Evolutionary conservation across 352 stramenopile species (phyloP).

Genomic region (Pythium phragmiticola): DNA sequence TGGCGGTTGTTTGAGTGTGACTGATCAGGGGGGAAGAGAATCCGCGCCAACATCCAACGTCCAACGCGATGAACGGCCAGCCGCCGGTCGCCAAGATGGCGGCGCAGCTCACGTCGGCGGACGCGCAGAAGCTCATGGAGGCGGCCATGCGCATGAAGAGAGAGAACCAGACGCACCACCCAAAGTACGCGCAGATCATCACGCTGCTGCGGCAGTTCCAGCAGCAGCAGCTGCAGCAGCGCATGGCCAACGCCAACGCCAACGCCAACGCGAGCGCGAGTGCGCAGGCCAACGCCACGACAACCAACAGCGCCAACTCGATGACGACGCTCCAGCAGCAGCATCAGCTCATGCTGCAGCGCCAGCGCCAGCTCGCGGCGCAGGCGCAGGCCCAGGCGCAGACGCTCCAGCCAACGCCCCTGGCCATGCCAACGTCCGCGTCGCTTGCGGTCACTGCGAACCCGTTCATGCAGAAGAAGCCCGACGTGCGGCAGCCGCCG

Average conservation of each 20-base stretch:
- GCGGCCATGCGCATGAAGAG: slow-evolving; percentile 79
- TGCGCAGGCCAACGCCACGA: slow-evolving; percentile 7
- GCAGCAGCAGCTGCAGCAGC: slow-evolving; percentile 35
- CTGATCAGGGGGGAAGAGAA: slow-evolving; percentile 7
- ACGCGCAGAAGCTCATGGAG: slow-evolving; percentile 86
- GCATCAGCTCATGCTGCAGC: slow-evolving; percentile 34
- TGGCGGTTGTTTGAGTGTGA: not conserved
- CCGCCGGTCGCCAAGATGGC: slow-evolving; percentile 13
- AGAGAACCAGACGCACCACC: slow-evolving; percentile 71
- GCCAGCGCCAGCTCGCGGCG: slow-evolving; percentile 31
- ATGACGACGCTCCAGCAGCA: slow-evolving; percentile 29
- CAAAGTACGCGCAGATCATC: slow-evolving; percentile 87
- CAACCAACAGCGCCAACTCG: slow-evolving; percentile 3
- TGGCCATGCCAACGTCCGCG: not conserved
- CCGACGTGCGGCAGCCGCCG: slow-evolving; percentile 31
- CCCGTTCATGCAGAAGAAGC: slow-evolving; percentile 67
- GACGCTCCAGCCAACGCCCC: slow-evolving; percentile 6
- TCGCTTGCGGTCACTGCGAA: slow-evolving; percentile 50
- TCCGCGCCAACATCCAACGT: slow-evolving; percentile 6
- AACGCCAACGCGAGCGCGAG: slow-evolving; percentile 3
- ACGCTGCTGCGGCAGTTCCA: slow-evolving; percentile 76
- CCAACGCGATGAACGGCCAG: slow-evolving; percentile 18
- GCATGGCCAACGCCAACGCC: slow-evolving; percentile 12
- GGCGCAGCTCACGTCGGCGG: slow-evolving; percentile 45
- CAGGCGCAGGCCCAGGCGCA: slow-evolving; percentile 33